A percentile compares a stretch with the other conserved stretches of the same genome.
Conservation (phyloP, 2,329 filamentous ascomycete genomes). For the Fusarium irregulare region DNA sequence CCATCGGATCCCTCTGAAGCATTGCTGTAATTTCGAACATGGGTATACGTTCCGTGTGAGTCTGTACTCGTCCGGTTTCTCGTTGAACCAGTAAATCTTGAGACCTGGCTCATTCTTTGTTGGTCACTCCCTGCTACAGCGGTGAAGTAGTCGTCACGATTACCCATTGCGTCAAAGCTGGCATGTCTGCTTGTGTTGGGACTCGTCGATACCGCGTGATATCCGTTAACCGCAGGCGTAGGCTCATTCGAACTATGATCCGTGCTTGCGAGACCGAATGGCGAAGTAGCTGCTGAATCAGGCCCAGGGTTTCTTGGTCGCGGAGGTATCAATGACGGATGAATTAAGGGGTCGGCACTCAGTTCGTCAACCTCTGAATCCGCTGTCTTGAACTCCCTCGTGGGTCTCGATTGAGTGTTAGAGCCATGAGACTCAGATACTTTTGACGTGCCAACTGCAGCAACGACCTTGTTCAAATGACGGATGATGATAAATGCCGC, state of each 20-base stretch:
- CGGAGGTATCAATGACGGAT: slow-evolving; percentile 53
- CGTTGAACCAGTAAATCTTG: slow-evolving; percentile 37
- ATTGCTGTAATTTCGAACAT: slow-evolving; percentile 58
- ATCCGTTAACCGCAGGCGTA: slow-evolving; percentile 43
- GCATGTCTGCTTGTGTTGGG: slow-evolving; percentile 44
- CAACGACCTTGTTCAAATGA: slow-evolving; percentile 60
- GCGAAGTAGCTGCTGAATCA: slow-evolving; percentile 33
- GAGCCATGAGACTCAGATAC: slow-evolving; percentile 48
- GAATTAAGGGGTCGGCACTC: slow-evolving; percentile 57
- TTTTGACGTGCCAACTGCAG: slow-evolving; percentile 53
- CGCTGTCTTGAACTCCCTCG: slow-evolving; percentile 54
- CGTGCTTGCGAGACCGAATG: slow-evolving; percentile 36
- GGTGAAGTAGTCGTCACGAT: slow-evolving; percentile 48
- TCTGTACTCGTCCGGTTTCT: slow-evolving; percentile 52
- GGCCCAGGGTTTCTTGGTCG: slow-evolving; percentile 43
- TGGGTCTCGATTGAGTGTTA: slow-evolving; percentile 49
- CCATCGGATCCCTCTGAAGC: slow-evolving; percentile 57
- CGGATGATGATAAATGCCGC: slow-evolving; percentile 62
- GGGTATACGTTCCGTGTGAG: slow-evolving; percentile 52
- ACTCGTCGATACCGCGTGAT: slow-evolving; percentile 42
- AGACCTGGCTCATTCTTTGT: slow-evolving; percentile 37
- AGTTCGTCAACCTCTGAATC: slow-evolving; percentile 58
- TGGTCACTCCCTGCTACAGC: slow-evolving; percentile 4
- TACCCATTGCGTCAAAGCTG: slow-evolving; percentile 46
- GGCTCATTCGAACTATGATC: slow-evolving; percentile 47